Base-by-base conservation (phyloP, 176 grass and related monocot species). In the Eleusine coracana region DNA sequence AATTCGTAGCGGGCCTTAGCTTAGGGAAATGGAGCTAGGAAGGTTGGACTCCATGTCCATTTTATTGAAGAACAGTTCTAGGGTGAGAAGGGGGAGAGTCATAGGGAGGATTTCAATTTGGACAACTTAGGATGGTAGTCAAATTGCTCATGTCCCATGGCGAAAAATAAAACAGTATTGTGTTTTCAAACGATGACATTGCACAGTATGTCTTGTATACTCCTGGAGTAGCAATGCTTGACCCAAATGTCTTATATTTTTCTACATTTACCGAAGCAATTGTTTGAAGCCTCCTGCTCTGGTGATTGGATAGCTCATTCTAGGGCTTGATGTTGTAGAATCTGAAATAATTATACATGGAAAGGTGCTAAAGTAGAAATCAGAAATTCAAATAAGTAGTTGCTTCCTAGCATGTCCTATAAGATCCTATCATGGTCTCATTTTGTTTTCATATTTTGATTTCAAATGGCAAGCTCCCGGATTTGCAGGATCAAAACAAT, bases 271-370 rank as follows among this genome's bases (percentile, higher is more conserved):
- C 40, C 5, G 7, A 10, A 14, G 20, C 8, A 29, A 45, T 48
- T 77, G 36, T 25, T 27, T 13, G 1, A 39, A 44, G 25, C 13
- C 5, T 68, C 28, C 21, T 66, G 18, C 25, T 37, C 10, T 49
- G 14, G 1, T 84, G 81, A 67, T 73, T 55, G 40, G 38, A 27
- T 79, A 13, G 44, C 38, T 79, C 23, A 37, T 67, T 67, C 9
- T 17, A 60, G 64, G 21, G 40, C 21, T 55, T 71, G 14, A 37
- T 45, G 11, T 65, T 83, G 16, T 5, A 64, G 34, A 70, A 82
- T 71, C 18, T 67, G 20, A 25, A 61, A 27, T n/a, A 76, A 5
- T 49, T 70, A 2, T 46, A 67, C 6, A 2, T 58, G 67, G 29
- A 71, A 62, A 18, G 18, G 44, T 29, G 7, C 76, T 51, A 7